Base-by-base conservation (phyloP, 768 basidiomycete species). In the Rickenella mellea region DNA sequence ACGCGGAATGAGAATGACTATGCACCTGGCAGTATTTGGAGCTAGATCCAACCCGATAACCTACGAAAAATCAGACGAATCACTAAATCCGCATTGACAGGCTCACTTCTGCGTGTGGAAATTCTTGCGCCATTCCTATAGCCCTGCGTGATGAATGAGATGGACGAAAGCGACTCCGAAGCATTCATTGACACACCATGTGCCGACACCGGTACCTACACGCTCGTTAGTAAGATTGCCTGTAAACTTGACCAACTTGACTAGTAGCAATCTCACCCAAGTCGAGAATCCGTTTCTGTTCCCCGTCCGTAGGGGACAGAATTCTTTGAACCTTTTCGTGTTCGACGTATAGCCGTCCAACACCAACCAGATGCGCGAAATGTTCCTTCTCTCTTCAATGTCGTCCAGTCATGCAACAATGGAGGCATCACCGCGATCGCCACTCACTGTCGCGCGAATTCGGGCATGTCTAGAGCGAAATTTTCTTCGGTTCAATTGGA, bases 301-400 rank as follows among this genome's bases (percentile, higher is more conserved):
- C 19, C 11, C 24, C 33, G 9, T 17, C 19, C 7, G 24, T 17
- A 22, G 33, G 33, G 33, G 33, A 36, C 9, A 36, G 33, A 3
- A 22, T 22, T 4, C 24, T 22, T 11, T 36, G 33, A 22, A 36
- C 33, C 33, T 36, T 22, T 36, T 22, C 19, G 19, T 36, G 19
- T 9, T 17, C 33, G 12, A 36, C 15, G 15, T 36, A 36, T 22
- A 36, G 33, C 4, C 33, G 33, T 7, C 33, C 33, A 22, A 36
- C 19, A 12, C 28, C 41, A 3, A 42, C 19, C 27, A 42, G 41
- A 6, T 28, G 15, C 27, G 32, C 30, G 15, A 42, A 30, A 21
- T 42, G 41, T 28, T 42, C 28, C 17, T 42, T 42, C 11, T 42
- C 41, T 24, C 41, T 42, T 27, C 5, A 15, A 9, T 27, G 20